These are phyloP conservation scores for Solanum gandarillasii DNA, from an alignment of 257 asterid species.

Conservation along the genomic window DNA sequence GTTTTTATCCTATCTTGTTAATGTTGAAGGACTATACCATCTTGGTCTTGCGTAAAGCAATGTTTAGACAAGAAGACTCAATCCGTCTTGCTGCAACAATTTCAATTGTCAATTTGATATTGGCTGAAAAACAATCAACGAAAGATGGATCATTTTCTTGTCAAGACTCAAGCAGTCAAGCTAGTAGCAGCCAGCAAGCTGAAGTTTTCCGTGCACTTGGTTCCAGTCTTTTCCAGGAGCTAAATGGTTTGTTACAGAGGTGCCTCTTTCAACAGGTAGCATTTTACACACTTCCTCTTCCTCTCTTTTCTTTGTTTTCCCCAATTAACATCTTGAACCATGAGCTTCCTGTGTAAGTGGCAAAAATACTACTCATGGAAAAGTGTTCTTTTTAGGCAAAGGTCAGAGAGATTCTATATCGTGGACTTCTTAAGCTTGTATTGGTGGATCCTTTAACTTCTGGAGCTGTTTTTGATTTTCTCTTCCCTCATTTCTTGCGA, in stretches of 20 bases:
- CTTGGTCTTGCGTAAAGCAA: conserved; percentile 74
- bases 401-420: conserved; percentile 53
- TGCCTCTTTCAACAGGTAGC: conserved; percentile 83
- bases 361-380: background rate
- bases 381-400: conserved; percentile 37
- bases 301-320: background rate
- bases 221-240: conserved; percentile 62
- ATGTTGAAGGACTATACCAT: conserved; percentile 55
- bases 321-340: background rate
- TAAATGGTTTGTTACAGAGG: conserved; percentile 76
- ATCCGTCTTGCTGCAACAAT: conserved; percentile 64
- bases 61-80: conserved; percentile 74
- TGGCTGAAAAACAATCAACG: conserved; percentile 51
- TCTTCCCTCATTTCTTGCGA: conserved; percentile 61
- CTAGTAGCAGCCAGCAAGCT: conserved; percentile 82
- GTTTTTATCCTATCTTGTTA: background rate
- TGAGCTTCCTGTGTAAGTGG: background rate
- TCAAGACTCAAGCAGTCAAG: conserved; percentile 91
- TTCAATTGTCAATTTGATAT: conserved; percentile 59
- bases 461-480: conserved; percentile 50
- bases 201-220: conserved; percentile 30
- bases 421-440: conserved; percentile 67
- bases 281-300: background rate
- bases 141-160: conserved; percentile 46
- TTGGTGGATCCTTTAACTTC: conserved; percentile 61